Conservation (phyloP, 768 basidiomycete genomes). For the Amanita rubescens region DNA sequence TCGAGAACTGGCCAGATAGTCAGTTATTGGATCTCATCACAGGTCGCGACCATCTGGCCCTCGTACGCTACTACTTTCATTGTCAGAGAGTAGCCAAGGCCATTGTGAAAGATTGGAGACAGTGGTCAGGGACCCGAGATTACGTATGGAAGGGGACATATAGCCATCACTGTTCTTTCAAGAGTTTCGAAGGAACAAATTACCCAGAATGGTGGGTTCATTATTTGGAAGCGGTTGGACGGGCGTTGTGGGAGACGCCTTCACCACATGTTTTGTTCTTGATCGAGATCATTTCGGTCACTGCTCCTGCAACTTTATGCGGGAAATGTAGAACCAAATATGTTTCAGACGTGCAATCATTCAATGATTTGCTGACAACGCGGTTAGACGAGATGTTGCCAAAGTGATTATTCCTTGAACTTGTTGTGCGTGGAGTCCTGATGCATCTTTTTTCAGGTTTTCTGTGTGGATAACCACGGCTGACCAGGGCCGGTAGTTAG, state of each 20-base stretch:
- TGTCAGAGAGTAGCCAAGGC: not conserved
- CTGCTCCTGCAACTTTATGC: not conserved
- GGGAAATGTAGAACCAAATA: not conserved
- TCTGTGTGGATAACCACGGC: not conserved
- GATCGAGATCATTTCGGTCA: slow-evolving; percentile 1
- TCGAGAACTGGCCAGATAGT: not conserved
- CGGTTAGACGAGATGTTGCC: not conserved
- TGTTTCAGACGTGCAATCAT: slow-evolving; percentile 1
- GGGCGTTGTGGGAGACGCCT: not conserved
- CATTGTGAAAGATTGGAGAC: not conserved
- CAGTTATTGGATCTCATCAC: not conserved
- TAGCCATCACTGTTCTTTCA: not conserved
- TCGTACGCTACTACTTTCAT: slow-evolving; percentile 1
- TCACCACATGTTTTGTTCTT: not conserved
- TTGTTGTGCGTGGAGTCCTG: not conserved
- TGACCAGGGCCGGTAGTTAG: too few relatives aligned
- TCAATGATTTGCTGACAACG: not conserved
- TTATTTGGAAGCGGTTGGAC: slow-evolving; percentile 1
- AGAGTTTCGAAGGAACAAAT: not conserved
- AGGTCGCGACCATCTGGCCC: not conserved
- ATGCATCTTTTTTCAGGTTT: not conserved
- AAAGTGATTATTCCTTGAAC: not conserved
- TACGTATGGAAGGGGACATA: not conserved
- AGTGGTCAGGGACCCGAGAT: not conserved
- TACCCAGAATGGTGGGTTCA: slow-evolving; percentile 5